phyloP scores from a whole-genome alignment of 2,329 filamentous ascomycete species.

The Scopulariopsis brevicaulis region DNA sequence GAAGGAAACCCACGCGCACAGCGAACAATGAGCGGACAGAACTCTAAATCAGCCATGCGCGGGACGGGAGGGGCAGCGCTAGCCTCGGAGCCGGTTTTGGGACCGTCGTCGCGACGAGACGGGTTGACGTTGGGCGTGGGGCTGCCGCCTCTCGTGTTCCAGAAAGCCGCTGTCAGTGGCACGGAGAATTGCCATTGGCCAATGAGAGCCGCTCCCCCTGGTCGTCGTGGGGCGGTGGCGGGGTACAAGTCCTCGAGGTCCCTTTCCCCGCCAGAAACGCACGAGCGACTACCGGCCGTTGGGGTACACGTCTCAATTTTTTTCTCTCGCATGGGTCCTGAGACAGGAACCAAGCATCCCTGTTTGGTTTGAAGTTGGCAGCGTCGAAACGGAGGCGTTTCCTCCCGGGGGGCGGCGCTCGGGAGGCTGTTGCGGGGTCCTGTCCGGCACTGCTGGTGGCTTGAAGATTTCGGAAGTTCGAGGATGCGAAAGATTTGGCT shows the following conservation, averaged over 20 bases:
- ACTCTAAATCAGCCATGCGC: background rate
- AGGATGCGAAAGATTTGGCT: background rate
- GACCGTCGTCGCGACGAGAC: conserved; percentile 19
- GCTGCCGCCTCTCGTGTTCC: conserved; percentile 26
- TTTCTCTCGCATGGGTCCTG: background rate
- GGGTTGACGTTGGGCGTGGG: conserved; percentile 25
- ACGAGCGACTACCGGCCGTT: background rate
- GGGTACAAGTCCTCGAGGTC: background rate
- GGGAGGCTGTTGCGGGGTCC: background rate
- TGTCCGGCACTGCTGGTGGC: background rate
- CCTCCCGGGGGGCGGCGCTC: background rate
- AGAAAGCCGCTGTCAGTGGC: conserved; percentile 19
- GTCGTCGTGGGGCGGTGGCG: background rate
- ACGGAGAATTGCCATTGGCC: conserved; percentile 16
- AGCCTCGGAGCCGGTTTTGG: conserved; percentile 4
- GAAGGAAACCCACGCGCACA: background rate
- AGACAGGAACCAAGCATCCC: conserved; percentile 1
- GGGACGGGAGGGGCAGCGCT: background rate
- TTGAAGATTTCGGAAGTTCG: background rate
- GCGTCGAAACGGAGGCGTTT: conserved; percentile 3
- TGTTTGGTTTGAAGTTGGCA: conserved; percentile 4
- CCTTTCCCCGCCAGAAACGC: background rate
- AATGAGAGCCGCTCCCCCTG: conserved; percentile 7
- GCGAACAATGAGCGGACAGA: background rate
- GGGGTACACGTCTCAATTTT: background rate